Percentiles rank a stretch among this genome's conserved stretches.
phyloP scores from a whole-genome alignment of 208 protist genomes.

The Crithidia thermophila region DNA sequence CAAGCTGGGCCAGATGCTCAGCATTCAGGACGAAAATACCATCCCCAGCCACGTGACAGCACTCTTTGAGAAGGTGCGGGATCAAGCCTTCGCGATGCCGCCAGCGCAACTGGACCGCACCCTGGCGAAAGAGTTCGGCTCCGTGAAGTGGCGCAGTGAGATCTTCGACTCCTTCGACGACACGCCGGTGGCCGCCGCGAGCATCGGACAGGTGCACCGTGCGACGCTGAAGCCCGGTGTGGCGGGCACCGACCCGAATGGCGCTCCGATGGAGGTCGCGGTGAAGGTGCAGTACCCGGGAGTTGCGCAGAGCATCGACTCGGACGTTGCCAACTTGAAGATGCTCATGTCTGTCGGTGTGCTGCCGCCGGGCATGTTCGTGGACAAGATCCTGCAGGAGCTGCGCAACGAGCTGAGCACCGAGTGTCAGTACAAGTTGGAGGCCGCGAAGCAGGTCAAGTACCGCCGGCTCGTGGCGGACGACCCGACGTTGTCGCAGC shows the following conservation, averaged over 20 bases:
- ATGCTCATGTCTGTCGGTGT: conserved; percentile 76
- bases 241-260: conserved; percentile 32
- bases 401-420: conserved; percentile 67
- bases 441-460: conserved; percentile 68
- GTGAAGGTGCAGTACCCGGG: conserved; percentile 93
- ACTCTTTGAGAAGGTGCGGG: conserved; percentile 81
- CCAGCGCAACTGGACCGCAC: conserved; percentile 57
- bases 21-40: conserved; percentile 86
- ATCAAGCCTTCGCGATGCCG: conserved; percentile 90
- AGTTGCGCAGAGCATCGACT: conserved; percentile 85
- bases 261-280: conserved; percentile 79
- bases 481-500: conserved; percentile 38
- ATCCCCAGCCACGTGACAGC: conserved; percentile 75
- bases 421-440: conserved; percentile 75
- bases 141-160: conserved; percentile 47
- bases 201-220: conserved; percentile 96
- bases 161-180: conserved; percentile 89
- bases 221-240: conserved; percentile 57
- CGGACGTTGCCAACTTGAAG: conserved; percentile 90
- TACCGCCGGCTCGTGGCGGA: conserved; percentile 52
- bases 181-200: conserved; percentile 94
- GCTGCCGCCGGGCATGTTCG: conserved; percentile 81
- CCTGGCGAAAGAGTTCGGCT: conserved; percentile 47
- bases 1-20: conserved; percentile 97
- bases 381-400: conserved; percentile 80